Conservation (phyloP, 352 stramenopile genomes). For the Phytophthora aleatoria region DNA sequence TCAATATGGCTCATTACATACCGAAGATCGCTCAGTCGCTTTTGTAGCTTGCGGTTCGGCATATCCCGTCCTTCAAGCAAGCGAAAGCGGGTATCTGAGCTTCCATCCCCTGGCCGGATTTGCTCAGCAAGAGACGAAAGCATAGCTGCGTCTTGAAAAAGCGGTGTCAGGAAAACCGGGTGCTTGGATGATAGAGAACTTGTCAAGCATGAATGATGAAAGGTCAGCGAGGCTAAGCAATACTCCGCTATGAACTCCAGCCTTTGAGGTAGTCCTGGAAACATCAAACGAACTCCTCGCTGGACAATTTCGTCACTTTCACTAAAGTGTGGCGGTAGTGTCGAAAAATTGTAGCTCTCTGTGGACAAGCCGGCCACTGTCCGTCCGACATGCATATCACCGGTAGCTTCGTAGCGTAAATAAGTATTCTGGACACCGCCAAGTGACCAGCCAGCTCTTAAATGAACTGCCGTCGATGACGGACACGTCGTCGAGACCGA, state of each 20-base stretch:
- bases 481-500: not conserved
- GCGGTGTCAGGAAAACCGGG: not conserved
- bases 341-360: not conserved
- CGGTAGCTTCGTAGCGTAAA: not conserved
- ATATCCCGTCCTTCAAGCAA: constrained; percentile 7
- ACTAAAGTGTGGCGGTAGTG: not conserved
- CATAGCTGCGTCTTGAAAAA: too few relatives aligned
- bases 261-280: constrained; percentile 4
- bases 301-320: not conserved
- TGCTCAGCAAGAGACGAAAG: too few relatives aligned
- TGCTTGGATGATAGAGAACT: constrained; percentile 2
- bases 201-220: not conserved
- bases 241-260: constrained; percentile 12
- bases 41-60: constrained; percentile 10
- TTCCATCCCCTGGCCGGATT: too few relatives aligned
- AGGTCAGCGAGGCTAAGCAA: constrained; percentile 6
- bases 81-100: not conserved
- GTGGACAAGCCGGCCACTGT: not conserved
- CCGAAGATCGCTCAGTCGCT: constrained; percentile 12
- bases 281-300: constrained; percentile 6
- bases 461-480: not conserved
- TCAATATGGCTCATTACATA: constrained; percentile 10
- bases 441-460: not conserved
- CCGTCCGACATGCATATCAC: not conserved
- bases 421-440: not conserved